Evolutionary conservation across 1,284 basidiomycete genomes (phyloP).

Genomic region (Crocinoboletus sp.): DNA sequence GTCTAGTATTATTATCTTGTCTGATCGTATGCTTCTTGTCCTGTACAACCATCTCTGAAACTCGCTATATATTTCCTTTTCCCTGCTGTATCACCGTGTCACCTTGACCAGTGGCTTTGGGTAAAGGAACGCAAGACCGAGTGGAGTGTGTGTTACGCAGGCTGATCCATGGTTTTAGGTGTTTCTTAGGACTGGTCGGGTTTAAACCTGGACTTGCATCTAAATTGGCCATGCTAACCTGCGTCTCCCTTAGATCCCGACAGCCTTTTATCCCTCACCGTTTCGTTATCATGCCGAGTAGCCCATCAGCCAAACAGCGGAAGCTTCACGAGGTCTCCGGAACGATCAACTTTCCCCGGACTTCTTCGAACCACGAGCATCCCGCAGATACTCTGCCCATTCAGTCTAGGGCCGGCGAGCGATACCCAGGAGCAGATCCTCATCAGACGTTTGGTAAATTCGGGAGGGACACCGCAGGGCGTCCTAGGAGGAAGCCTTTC

Average conservation of each 20-base stretch:
- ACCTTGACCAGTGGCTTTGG: not conserved
- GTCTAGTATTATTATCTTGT: slow-evolving; percentile 18
- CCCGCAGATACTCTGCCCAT: slow-evolving; percentile 1
- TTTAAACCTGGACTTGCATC: slow-evolving; percentile 14
- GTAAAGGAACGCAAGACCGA: slow-evolving; percentile 2
- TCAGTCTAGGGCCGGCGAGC: not conserved
- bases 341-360: slow-evolving; percentile 3
- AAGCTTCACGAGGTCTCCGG: slow-evolving; percentile 1
- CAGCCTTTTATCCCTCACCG: not conserved
- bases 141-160: not conserved
- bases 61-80: slow-evolving; percentile 17
- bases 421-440: not conserved
- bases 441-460: slow-evolving; percentile 1
- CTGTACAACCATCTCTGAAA: slow-evolving; percentile 23
- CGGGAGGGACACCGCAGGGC: slow-evolving; percentile 7
- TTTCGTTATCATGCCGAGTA: slow-evolving; percentile 9
- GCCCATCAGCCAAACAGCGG: slow-evolving; percentile 8
- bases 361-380: not conserved
- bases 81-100: slow-evolving; percentile 7
- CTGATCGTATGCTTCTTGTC: slow-evolving; percentile 18
- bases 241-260: not conserved
- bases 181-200: slow-evolving; percentile 5
- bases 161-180: too few relatives aligned
- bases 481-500: slow-evolving; percentile 6
- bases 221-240: not conserved